Evolutionary conservation across 768 basidiomycete species (phyloP), one percentile per base, ranked within the genome.

Genomic region (Boletus barrowsii): DNA sequence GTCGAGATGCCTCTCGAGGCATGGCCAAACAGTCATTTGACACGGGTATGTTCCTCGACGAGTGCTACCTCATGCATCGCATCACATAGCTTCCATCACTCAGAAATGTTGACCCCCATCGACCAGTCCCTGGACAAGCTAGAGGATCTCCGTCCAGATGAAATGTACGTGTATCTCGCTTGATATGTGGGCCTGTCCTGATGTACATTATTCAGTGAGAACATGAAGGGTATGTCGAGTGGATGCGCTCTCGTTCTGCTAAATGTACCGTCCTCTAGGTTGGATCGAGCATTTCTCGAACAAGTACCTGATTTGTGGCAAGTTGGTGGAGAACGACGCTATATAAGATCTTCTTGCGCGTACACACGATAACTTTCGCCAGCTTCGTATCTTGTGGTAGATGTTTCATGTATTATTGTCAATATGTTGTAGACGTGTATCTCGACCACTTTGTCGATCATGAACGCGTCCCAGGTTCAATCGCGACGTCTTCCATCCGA

Each of bases 21-120:
- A 95, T 98, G 90, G 96, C 96, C 8, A 97, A 95, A 73, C 95
- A 98, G 73, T 96, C 93, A 3, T 98, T 97, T 60, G 95, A 95
- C 47, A 30, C 76, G n/a, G 92, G 94, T 92, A 64, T 49, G 87
- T 65, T 8, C 7, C 40, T n/a, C 20, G 20, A 14, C 4, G 26
- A 26, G 40, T 48, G 17, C 22, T n/a, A 22, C 40, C 5, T 24
- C 11, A 7, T 35, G 30, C 35, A 32, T 50, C 42, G 17, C 45
- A 22, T 50, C 30, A 55, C 37, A 35, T 26, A 41, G 22, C 43
- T 49, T 47, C 2, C 22, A 13, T 17, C 6, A 18, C 37, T 24
- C 65, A 89, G 95, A 93, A 46, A 96, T 97, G 91, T 79, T 98
- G 55, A 94, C 92, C 0, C 84, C 91, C 0, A 65, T 93, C 5